These are phyloP conservation scores for Euphorbia pulcherrima DNA, from an alignment of 345 rosid species.

Conservation along the genomic window DNA sequence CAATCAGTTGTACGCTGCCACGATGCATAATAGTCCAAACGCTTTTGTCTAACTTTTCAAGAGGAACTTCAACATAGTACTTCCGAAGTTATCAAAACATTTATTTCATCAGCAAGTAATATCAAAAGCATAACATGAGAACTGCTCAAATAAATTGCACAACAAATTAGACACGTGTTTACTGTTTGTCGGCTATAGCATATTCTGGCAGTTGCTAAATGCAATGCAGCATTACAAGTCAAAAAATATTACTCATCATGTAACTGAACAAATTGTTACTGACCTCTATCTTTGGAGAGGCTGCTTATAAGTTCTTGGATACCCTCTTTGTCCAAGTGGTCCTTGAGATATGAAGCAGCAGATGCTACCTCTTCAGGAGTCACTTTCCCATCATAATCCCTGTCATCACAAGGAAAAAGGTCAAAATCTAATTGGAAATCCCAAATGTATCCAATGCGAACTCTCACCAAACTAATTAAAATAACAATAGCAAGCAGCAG, in stretches of 20 bases:
- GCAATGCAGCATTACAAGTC: background rate
- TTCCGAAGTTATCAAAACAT: too few relatives aligned
- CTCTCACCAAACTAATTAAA: background rate
- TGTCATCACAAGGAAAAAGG: constrained; percentile 30
- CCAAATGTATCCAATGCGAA: background rate
- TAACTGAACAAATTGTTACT: constrained; percentile 13
- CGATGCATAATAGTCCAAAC: background rate
- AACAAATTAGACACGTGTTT: background rate
- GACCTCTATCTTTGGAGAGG: constrained; percentile 87
- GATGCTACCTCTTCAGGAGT: constrained; percentile 91
- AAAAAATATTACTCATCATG: background rate
- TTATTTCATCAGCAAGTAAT: too few relatives aligned
- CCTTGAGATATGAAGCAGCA: constrained; percentile 78
- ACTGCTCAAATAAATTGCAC: too few relatives aligned
- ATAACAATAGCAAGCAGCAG: background rate
- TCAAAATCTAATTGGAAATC: constrained; percentile 8
- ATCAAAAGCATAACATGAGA: too few relatives aligned
- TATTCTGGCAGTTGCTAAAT: background rate
- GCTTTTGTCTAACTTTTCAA: background rate
- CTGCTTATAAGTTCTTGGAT: constrained; percentile 80
- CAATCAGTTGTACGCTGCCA: background rate
- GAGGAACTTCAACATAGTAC: background rate
- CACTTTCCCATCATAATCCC: constrained; percentile 93
- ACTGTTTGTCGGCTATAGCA: background rate
- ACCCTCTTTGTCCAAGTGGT: constrained; percentile 83